phyloP scores from a whole-genome alignment of 345 rosid genomes.

The Murraya koenigii region DNA sequence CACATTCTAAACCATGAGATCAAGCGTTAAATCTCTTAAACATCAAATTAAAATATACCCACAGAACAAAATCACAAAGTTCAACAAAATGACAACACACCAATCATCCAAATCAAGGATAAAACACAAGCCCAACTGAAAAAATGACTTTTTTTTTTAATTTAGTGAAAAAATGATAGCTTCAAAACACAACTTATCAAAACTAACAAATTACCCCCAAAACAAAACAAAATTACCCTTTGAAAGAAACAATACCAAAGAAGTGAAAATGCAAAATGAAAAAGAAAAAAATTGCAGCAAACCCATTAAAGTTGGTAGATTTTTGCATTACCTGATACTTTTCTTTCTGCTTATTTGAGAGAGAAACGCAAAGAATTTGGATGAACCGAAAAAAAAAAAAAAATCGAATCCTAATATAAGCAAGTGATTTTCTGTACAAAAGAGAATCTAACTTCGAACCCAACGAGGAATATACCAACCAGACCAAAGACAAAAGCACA shows the following conservation, averaged over 20 bases:
- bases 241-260: too few species aligned
- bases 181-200: not conserved
- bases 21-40: conserved; percentile 8
- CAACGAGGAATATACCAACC: conserved; percentile 46
- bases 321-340: conserved; percentile 22
- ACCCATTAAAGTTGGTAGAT: not conserved
- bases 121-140: conserved; percentile 8
- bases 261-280: not conserved
- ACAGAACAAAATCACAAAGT: conserved; percentile 10
- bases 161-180: too few species aligned
- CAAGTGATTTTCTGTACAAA: conserved; percentile 9
- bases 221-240: too few species aligned
- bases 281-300: not conserved
- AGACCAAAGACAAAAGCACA: conserved; percentile 1
- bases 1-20: conserved; percentile 10
- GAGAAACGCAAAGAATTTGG: conserved; percentile 3
- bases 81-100: not conserved
- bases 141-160: not conserved
- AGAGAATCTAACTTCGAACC: conserved; percentile 6
- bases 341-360: conserved; percentile 7
- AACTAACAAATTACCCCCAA: not conserved
- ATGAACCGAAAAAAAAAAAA: not conserved
- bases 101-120: conserved; percentile 2
- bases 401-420: not conserved
- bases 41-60: conserved; percentile 16